Evolutionary conservation across 495 filamentous ascomycete species (phyloP).

Genomic region (Trichoderma virens): DNA sequence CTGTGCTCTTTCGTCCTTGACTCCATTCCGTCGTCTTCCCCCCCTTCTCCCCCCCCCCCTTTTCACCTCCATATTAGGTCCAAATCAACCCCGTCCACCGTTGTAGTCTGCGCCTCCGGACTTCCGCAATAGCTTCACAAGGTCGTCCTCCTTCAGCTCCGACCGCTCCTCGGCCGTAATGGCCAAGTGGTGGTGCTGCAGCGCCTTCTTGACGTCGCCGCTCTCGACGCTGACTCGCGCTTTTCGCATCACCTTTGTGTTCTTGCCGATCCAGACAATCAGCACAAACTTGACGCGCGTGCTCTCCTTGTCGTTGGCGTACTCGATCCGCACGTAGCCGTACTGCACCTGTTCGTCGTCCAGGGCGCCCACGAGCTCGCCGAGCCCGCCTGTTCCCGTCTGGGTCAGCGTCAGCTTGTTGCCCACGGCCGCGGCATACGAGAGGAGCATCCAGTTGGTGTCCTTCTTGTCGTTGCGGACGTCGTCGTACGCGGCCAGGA

Average conservation of each 20-base stretch:
- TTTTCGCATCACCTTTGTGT: conserved; percentile 52
- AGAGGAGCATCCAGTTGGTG: conserved; percentile 51
- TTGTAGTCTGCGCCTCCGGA: conserved; percentile 55
- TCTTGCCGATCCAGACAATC: conserved; percentile 49
- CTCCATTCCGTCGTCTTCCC: background rate
- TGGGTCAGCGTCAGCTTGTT: conserved; percentile 38
- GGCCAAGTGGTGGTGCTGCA: conserved; percentile 46
- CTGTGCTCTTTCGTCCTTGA: background rate
- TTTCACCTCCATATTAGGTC: background rate
- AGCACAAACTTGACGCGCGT: conserved; percentile 52
- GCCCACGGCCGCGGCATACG: conserved; percentile 38
- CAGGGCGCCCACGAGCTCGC: conserved; percentile 38
- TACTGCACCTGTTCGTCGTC: conserved; percentile 45
- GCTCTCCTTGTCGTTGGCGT: conserved; percentile 51
- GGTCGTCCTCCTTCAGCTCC: conserved; percentile 47
- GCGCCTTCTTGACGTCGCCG: conserved; percentile 46
- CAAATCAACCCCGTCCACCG: conserved; percentile 40
- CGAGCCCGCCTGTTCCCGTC: conserved; percentile 44
- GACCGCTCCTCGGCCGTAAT: conserved; percentile 42
- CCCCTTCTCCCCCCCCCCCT: background rate
- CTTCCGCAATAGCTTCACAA: conserved; percentile 42
- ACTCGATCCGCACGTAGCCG: conserved; percentile 50
- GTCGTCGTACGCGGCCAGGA: conserved; percentile 40
- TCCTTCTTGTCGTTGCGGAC: conserved; percentile 49
- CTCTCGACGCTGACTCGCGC: conserved; percentile 50